Evolutionary conservation across 345 rosid genomes (phyloP).

Genomic region (Aquilaria yunnanensis): DNA sequence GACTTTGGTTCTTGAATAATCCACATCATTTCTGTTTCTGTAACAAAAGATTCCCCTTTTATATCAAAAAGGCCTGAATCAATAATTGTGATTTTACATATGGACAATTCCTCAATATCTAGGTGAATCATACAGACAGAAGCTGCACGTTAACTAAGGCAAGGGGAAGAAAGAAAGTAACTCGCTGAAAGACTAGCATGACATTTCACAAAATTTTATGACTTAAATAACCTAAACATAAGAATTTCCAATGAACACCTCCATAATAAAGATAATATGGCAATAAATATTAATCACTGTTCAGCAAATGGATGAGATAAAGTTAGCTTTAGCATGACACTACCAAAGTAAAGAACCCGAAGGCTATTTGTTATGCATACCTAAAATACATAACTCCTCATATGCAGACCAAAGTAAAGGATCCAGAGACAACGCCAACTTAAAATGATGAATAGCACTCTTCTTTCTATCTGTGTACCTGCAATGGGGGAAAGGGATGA

Average conservation of each 20-base stretch:
- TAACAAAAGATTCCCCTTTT: too few relatives aligned
- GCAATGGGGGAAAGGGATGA: conserved; percentile 18
- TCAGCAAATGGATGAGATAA: not conserved
- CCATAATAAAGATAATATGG: conserved; percentile 3
- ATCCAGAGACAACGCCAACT: conserved; percentile 77
- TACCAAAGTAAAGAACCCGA: not conserved
- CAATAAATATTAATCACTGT: not conserved
- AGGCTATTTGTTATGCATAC: conserved; percentile 30
- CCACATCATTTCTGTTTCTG: not conserved
- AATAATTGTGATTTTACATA: too few relatives aligned
- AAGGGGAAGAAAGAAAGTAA: too few relatives aligned
- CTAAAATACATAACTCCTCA: conserved; percentile 88
- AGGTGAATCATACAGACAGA: too few relatives aligned
- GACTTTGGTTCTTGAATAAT: not conserved
- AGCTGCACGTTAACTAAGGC: too few relatives aligned
- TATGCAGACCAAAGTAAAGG: conserved; percentile 95
- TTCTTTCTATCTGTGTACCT: conserved; percentile 95
- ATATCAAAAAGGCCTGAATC: too few relatives aligned
- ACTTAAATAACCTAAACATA: not conserved
- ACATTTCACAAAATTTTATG: too few relatives aligned
- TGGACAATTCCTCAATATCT: too few relatives aligned
- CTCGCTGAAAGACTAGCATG: too few relatives aligned
- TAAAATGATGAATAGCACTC: conserved; percentile 74
- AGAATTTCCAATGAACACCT: not conserved
- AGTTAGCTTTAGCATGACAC: conserved; percentile 8